Base-by-base conservation (phyloP, 2,329 filamentous ascomycete genomes). In the Madurella mycetomatis region DNA sequence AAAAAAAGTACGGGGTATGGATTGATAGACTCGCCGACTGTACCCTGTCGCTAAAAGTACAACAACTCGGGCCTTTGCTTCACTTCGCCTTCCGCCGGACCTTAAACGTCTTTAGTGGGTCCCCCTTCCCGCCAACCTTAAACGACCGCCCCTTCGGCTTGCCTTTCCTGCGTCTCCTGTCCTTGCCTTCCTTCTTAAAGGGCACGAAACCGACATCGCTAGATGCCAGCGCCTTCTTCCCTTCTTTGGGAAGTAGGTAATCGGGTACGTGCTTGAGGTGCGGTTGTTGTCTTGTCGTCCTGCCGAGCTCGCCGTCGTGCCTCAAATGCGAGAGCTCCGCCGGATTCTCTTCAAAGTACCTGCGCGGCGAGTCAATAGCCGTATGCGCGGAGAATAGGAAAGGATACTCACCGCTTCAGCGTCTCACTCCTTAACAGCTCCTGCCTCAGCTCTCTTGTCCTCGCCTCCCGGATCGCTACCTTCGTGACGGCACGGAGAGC, bases 291-390 rank as follows among this genome's bases (percentile, higher is more conserved):
- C 63, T 55, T 11, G 57, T 59, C 44, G 91, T 85, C 55, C 89
- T 79, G 13, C 92, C 90, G 53, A 95, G 77, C 69, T 96, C 92
- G 39, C 86, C 86, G 68, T 99, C 94, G 68, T 99, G 94, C 25
- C 92, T 83, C 61, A 97, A 77, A 68, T 96, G 90, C 39, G 84
- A 83, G 60, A 97, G 74, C 67, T 97, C 92, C 32, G 87, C 84
- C 0, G 94, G 94, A 69, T 99, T 96, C 71, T 99, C 94, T 68
- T 97, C 94, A 66, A 97, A 99, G 76, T 97, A 90, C 49, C 73
- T 76, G 39, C n/a, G 30, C 5, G 9, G 7, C 12, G 11, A 42
- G 25, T 59, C 41, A 60, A 53, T 25, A 30, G 41, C 12, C 30
- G 13, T 18, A 44, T 41, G 43, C 9, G 18, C 31, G 13, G n/a